A percentile compares a stretch with the other conserved stretches of the same genome.
Evolutionary conservation across 108 stramenopile genomes (phyloP).

Genomic region (Nannochloropsis oceanica): DNA sequence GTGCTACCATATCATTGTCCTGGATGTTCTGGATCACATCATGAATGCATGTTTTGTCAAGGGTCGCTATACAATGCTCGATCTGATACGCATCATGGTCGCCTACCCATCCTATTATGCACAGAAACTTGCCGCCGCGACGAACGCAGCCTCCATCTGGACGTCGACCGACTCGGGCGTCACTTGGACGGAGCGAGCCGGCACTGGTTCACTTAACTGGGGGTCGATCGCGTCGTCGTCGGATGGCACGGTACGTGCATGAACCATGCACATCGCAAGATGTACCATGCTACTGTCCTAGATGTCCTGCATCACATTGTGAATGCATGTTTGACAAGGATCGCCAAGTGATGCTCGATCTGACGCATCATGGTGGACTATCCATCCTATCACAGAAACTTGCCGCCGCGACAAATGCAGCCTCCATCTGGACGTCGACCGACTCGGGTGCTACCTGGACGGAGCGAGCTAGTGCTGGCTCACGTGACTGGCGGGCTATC

Average conservation of each 20-base stretch:
- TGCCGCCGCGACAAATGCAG: background rate
- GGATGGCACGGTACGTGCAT: too few species aligned
- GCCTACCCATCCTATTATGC: background rate
- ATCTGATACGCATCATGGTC: background rate
- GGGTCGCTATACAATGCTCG: background rate
- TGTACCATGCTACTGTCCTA: too few species aligned
- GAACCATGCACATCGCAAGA: too few species aligned
- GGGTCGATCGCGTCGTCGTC: too few species aligned
- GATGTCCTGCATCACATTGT: too few species aligned
- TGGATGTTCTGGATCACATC: background rate
- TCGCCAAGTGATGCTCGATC: too few species aligned
- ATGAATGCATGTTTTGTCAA: background rate
- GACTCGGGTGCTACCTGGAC: background rate
- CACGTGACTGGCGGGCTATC: background rate
- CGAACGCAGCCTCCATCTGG: background rate
- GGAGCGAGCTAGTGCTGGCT: background rate
- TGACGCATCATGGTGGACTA: background rate
- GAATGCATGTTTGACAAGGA: too few species aligned
- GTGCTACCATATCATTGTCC: background rate
- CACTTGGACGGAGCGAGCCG: background rate
- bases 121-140: background rate
- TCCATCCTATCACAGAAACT: background rate
- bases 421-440: background rate
- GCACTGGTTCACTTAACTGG: background rate
- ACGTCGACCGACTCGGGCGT: background rate